Evolutionary conservation across 2,329 filamentous ascomycete species (phyloP).

Genomic region (Alternaria rosae): DNA sequence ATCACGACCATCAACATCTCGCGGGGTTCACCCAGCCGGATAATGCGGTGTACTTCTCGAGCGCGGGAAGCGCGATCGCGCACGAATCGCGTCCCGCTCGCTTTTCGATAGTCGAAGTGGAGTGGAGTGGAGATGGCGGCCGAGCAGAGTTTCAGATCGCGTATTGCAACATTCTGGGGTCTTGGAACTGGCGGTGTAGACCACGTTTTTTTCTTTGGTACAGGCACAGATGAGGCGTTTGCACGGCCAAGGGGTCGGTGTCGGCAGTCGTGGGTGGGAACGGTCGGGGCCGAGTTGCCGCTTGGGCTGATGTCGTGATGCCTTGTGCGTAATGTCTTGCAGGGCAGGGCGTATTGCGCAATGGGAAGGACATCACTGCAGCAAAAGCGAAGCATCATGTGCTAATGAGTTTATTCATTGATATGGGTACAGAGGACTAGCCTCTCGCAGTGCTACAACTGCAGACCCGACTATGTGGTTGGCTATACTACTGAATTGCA

Average conservation of each 20-base stretch:
- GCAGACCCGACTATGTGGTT: slow-evolving; percentile 11
- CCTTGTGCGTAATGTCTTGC: not conserved
- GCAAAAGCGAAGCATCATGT: not conserved
- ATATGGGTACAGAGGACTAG: slow-evolving; percentile 10
- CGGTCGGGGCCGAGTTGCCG: not conserved
- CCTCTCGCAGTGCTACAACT: slow-evolving; percentile 7
- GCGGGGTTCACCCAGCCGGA: slow-evolving; percentile 19
- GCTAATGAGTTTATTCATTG: slow-evolving; percentile 15
- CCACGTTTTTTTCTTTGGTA: not conserved
- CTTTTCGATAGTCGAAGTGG: slow-evolving; percentile 12
- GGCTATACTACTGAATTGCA: slow-evolving; percentile 3
- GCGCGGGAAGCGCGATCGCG: slow-evolving; percentile 3
- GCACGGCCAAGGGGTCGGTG: not conserved
- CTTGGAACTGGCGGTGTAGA: slow-evolving; percentile 15
- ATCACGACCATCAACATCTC: slow-evolving; percentile 27
- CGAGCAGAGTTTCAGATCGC: slow-evolving; percentile 6
- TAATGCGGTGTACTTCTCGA: slow-evolving; percentile 13
- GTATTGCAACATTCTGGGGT: slow-evolving; percentile 7
- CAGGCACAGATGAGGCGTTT: not conserved
- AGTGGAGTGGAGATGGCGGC: slow-evolving; percentile 7
- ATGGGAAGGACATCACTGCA: slow-evolving; percentile 2
- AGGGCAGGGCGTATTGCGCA: slow-evolving; percentile 1
- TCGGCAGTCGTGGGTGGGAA: not conserved
- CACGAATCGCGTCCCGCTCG: slow-evolving; percentile 8
- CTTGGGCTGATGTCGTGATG: not conserved